Percentiles rank a stretch among this genome's conserved stretches.
Evolutionary conservation across 768 basidiomycete species (phyloP).

Genomic region (Suillus clintonianus): DNA sequence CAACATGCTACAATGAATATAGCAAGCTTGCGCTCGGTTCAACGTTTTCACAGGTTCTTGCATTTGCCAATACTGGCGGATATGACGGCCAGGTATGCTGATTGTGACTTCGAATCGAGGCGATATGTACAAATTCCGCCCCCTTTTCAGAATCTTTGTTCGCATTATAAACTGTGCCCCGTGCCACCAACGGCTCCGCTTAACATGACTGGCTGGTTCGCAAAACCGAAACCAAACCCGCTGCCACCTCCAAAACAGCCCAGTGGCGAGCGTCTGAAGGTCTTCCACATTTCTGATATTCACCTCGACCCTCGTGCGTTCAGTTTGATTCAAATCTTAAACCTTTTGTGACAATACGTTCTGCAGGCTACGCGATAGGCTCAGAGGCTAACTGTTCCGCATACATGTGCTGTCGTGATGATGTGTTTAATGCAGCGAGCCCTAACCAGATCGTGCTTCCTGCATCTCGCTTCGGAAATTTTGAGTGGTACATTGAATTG

Average conservation of each 20-base stretch:
- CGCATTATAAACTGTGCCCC: slow-evolving; percentile 38
- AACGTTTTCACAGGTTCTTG: slow-evolving; percentile 48
- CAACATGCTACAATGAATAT: slow-evolving; percentile 36
- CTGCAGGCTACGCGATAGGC: slow-evolving; percentile 63
- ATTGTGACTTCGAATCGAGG: neutral
- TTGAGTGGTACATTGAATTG: slow-evolving; percentile 41
- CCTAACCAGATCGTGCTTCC: slow-evolving; percentile 50
- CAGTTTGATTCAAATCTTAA: neutral
- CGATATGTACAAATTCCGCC: neutral
- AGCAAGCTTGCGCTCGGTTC: slow-evolving; percentile 40
- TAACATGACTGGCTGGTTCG: slow-evolving; percentile 50
- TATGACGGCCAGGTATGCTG: slow-evolving; percentile 49
- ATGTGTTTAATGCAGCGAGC: slow-evolving; percentile 46
- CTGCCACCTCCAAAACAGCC: slow-evolving; percentile 42
- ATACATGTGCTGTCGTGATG: slow-evolving; percentile 62
- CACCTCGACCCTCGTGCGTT: slow-evolving; percentile 52
- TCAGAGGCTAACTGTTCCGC: slow-evolving; percentile 70
- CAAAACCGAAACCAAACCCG: slow-evolving; percentile 51
- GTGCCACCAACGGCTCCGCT: slow-evolving; percentile 42
- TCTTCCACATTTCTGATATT: slow-evolving; percentile 51
- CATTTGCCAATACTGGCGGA: slow-evolving; percentile 47
- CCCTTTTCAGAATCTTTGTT: slow-evolving; percentile 30
- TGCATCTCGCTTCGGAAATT: slow-evolving; percentile 68
- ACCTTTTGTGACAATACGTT: neutral
- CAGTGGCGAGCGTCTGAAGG: slow-evolving; percentile 47